A percentile compares a stretch with the other conserved stretches of the same genome.
phyloP scores from a whole-genome alignment of 495 filamentous ascomycete genomes.

The Aspergillus kassunensis region DNA sequence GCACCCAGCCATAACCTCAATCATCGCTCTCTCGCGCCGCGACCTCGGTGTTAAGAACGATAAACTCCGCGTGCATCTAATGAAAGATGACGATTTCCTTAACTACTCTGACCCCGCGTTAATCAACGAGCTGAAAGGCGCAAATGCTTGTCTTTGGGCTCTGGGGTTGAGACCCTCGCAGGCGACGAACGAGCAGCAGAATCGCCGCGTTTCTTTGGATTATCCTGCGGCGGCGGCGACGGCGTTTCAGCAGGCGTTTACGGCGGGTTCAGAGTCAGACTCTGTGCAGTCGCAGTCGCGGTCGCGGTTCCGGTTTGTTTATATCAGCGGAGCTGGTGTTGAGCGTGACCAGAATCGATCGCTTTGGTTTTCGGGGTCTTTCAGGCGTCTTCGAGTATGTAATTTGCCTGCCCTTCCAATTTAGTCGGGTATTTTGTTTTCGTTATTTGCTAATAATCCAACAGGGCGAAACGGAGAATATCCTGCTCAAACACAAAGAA shows the following conservation, averaged over 20 bases:
- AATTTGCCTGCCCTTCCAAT: neutral
- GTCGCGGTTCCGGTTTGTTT: constrained; percentile 44
- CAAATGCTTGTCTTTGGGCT: constrained; percentile 50
- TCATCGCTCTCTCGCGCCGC: constrained; percentile 46
- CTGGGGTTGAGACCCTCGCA: constrained; percentile 18
- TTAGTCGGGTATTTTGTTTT: neutral
- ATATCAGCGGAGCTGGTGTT: constrained; percentile 43
- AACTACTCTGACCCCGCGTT: constrained; percentile 33
- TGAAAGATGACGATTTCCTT: constrained; percentile 39
- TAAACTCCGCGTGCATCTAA: constrained; percentile 42
- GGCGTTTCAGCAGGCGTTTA: constrained; percentile 28
- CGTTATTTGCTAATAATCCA: neutral
- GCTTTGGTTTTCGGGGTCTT: constrained; percentile 39
- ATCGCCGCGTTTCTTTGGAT: constrained; percentile 37
- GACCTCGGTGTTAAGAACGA: constrained; percentile 25
- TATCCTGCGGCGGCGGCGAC: constrained; percentile 40
- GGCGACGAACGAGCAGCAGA: constrained; percentile 15
- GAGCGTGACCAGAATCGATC: constrained; percentile 45
- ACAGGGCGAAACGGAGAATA: constrained; percentile 41
- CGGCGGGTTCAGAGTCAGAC: neutral
- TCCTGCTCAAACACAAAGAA: constrained; percentile 29
- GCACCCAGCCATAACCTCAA: constrained; percentile 41
- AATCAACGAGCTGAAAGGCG: constrained; percentile 39
- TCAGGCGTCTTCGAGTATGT: constrained; percentile 43
- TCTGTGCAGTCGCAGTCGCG: constrained; percentile 14